Percentiles rank a stretch among this genome's conserved stretches.
phyloP scores from a whole-genome alignment of 306 rosid species.

The Vigna unguiculata region DNA sequence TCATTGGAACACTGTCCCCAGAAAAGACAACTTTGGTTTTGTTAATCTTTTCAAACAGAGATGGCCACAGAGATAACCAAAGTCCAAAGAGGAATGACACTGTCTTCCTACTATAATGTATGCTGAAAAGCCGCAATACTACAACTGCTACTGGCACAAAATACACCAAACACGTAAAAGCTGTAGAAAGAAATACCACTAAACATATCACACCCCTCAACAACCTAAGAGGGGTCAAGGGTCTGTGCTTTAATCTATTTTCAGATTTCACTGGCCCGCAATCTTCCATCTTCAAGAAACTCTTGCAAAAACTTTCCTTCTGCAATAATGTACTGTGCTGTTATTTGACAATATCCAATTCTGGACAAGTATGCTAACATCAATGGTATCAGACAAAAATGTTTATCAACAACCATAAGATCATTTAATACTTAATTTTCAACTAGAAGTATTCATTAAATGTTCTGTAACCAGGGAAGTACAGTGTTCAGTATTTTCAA shows the following conservation, averaged over 20 bases:
- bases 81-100: slow-evolving; percentile 67
- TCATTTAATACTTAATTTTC: neutral
- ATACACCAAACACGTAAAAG: slow-evolving; percentile 75
- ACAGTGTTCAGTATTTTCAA: slow-evolving; percentile 14
- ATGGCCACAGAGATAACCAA: slow-evolving; percentile 95
- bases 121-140: slow-evolving; percentile 60
- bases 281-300: slow-evolving; percentile 67
- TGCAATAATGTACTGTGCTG: slow-evolving; percentile 55
- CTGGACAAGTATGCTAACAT: slow-evolving; percentile 28
- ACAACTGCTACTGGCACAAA: slow-evolving; percentile 65
- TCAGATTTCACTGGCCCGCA: slow-evolving; percentile 53
- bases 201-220: slow-evolving; percentile 82
- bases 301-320: slow-evolving; percentile 58
- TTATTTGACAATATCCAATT: slow-evolving; percentile 40
- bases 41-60: slow-evolving; percentile 81
- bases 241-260: slow-evolving; percentile 61
- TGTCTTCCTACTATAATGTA: slow-evolving; percentile 70
- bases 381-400: neutral
- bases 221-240: slow-evolving; percentile 67
- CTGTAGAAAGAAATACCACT: slow-evolving; percentile 84
- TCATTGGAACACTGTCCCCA: slow-evolving; percentile 75
- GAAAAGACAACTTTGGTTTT: slow-evolving; percentile 80
- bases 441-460: neutral
- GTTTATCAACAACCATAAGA: neutral
- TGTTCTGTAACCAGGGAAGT: slow-evolving; percentile 11